Evolutionary conservation across 2,329 filamentous ascomycete genomes (phyloP).

Genomic region (Ophiosphaerella korrae): DNA sequence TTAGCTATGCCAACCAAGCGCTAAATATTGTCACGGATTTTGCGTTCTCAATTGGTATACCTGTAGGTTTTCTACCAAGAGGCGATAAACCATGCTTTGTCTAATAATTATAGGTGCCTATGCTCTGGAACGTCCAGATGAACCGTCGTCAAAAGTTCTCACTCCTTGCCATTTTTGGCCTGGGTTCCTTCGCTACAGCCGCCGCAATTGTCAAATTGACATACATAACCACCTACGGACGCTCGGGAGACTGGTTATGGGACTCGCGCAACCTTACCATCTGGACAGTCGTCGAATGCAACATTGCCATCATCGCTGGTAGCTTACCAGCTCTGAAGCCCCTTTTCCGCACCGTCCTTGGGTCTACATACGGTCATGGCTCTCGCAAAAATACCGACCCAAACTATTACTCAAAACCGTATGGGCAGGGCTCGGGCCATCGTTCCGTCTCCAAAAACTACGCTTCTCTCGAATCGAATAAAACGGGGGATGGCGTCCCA

Average conservation of each 20-base stretch:
- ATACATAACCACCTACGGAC: constrained; percentile 45
- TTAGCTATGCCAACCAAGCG: constrained; percentile 54
- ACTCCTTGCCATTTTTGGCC: constrained; percentile 49
- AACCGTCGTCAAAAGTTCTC: constrained; percentile 49
- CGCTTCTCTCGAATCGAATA: constrained; percentile 7
- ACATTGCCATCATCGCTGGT: constrained; percentile 52
- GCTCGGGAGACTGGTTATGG: constrained; percentile 44
- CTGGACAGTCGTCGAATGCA: constrained; percentile 54
- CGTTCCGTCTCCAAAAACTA: constrained; percentile 13
- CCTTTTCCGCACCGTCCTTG: constrained; percentile 46
- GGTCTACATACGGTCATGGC: constrained; percentile 35
- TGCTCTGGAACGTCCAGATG: constrained; percentile 43
- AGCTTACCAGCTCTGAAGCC: constrained; percentile 52
- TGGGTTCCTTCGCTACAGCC: constrained; percentile 54
- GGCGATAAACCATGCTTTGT: background rate
- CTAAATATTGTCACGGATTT: constrained; percentile 51
- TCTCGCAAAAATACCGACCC: constrained; percentile 15
- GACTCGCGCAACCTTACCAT: constrained; percentile 55
- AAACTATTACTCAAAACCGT: constrained; percentile 19
- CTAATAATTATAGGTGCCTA: constrained; percentile 24
- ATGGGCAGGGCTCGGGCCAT: constrained; percentile 21
- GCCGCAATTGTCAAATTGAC: constrained; percentile 50
- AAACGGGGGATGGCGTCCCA: constrained; percentile 1
- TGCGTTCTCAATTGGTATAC: constrained; percentile 50
- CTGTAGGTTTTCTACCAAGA: constrained; percentile 14